Evolutionary conservation across 1,284 basidiomycete species (phyloP).

Genomic region (Coniferiporia sulphurascens): DNA sequence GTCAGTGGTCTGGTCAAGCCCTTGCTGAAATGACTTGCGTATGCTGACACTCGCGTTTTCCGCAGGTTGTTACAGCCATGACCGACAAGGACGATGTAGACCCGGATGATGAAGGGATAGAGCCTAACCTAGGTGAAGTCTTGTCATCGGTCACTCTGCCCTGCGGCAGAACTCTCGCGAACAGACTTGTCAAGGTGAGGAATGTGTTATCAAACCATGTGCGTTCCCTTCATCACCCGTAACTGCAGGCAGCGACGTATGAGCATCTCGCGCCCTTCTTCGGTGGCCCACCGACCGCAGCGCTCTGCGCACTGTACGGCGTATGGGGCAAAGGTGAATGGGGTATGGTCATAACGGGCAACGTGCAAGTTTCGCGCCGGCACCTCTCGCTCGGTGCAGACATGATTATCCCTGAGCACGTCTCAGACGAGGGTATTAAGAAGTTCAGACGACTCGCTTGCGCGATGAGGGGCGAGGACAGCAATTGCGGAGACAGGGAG

Average conservation of each 20-base stretch:
- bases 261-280: conserved; percentile 69
- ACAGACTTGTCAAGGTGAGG: conserved; percentile 44
- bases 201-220: not conserved
- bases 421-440: conserved; percentile 38
- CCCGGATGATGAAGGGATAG: not conserved
- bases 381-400: conserved; percentile 85
- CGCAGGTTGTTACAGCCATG: too few relatives aligned
- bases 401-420: conserved; percentile 51
- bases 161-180: conserved; percentile 38
- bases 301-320: conserved; percentile 66
- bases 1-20: too few relatives aligned
- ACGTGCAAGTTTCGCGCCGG: conserved; percentile 68
- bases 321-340: conserved; percentile 76
- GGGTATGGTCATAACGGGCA: conserved; percentile 91
- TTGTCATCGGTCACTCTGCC: conserved; percentile 49
- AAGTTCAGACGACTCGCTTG: conserved; percentile 51
- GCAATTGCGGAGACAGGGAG: conserved; percentile 14
- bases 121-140: conserved; percentile 21
- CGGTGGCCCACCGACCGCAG: conserved; percentile 69
- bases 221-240: not conserved
- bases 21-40: too few relatives aligned
- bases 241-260: conserved; percentile 73
- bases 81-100: not conserved
- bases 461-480: conserved; percentile 40
- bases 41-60: too few relatives aligned